These are phyloP conservation scores for Pestalotiopsis sp. DNA, from an alignment of 2,329 filamentous ascomycete genomes.

Conservation along the genomic window DNA sequence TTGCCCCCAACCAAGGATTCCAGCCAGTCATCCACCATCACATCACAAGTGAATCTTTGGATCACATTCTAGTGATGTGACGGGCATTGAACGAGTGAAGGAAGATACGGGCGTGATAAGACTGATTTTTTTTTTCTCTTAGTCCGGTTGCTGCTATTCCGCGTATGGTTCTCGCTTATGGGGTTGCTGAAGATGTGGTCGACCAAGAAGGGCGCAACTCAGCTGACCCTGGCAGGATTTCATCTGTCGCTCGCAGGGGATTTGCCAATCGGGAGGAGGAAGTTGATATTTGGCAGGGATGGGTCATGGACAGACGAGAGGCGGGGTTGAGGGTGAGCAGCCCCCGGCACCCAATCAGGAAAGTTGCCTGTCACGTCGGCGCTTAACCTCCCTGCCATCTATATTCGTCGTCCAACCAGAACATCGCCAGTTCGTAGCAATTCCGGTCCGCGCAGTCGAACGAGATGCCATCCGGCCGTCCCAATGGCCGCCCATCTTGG, in stretches of 20 bases:
- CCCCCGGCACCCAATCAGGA: constrained; percentile 12
- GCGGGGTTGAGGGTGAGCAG: constrained; percentile 15
- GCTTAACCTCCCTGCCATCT: constrained; percentile 24
- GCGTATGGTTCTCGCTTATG: background rate
- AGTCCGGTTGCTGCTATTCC: background rate
- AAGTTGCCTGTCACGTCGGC: constrained; percentile 14
- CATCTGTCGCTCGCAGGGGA: constrained; percentile 1
- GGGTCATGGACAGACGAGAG: constrained; percentile 1
- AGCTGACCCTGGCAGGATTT: background rate
- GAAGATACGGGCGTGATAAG: background rate
- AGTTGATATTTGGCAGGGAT: constrained; percentile 7
- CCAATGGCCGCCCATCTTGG: constrained; percentile 41
- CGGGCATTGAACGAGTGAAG: background rate
- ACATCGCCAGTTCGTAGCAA: constrained; percentile 19
- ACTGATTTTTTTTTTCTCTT: background rate
- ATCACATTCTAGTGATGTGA: constrained; percentile 7
- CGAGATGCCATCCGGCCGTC: constrained; percentile 29
- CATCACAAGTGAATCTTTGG: constrained; percentile 1
- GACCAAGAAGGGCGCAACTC: background rate
- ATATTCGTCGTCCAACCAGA: constrained; percentile 34
- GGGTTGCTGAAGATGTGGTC: background rate
- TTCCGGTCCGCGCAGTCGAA: constrained; percentile 20
- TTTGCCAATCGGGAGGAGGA: constrained; percentile 10
- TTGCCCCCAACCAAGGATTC: background rate
- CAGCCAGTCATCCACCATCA: background rate